Evolutionary conservation across 495 filamentous ascomycete genomes (phyloP), one percentile per base, ranked within the genome.

Genomic region (Aspergillus sparsus): DNA sequence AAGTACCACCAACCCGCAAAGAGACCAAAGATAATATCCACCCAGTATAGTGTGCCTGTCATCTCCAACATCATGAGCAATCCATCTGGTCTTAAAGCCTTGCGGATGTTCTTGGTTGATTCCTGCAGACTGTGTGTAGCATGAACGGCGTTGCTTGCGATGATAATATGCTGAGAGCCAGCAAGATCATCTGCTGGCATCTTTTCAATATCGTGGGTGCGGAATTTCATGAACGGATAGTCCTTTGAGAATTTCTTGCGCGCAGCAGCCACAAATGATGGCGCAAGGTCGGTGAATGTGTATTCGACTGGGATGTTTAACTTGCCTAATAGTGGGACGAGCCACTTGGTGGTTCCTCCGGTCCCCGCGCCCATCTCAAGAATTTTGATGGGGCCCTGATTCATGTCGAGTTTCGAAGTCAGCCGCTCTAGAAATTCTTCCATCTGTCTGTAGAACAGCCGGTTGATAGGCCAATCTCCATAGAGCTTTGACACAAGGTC

Each of bases 1-100:
- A 76, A 76, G 15, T 74, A 61, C 80, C 80, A 82, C 81, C 81
- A 83, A 4, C 80, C 79, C 41, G 80, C 74, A 0, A 82, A 64
- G 6, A 78, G 62, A 3, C 79, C 79, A 53, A 76, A 81, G 31
- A 77, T 66, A 15, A 82, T 39, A 54, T 83, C 78, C 7, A 77
- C 62, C 73, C 73, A 82, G 55, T 65, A 64, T 0, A 75, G 21
- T 4, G 54, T 35, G 41, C 51, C 35, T 3, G 76, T 79, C 58
- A 78, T 68, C 55, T 80, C 79, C 1, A 75, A 55, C 33, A 79
- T 39, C 18, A 68, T 53, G 0, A 78, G 49, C 39, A 77, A 66
- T 0, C 77, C 77, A 47, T 74, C 71, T 0, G 62, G 60, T 0
- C 71, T 67, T 7, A 80, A 49, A 7, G 70, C 34, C 13, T 65